A percentile compares a stretch with the other conserved stretches of the same genome.
Conservation (phyloP, 2,329 filamentous ascomycete species). For the Epichloe aotearoae region DNA sequence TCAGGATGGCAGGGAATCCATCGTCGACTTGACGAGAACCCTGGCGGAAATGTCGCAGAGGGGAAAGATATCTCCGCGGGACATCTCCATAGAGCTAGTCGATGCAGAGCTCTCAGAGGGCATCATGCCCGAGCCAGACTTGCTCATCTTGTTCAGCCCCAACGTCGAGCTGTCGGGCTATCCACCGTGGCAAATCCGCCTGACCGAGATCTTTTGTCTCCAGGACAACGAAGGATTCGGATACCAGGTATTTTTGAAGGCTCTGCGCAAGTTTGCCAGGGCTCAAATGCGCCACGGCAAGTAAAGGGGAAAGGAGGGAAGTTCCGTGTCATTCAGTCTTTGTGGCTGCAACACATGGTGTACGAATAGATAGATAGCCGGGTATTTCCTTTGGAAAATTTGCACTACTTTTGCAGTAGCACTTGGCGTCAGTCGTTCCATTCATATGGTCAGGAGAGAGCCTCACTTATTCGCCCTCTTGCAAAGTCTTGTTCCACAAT, state of each 20-base stretch:
- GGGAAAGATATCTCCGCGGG: conserved; percentile 64
- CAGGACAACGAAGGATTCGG: conserved; percentile 71
- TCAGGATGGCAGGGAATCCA: conserved; percentile 81
- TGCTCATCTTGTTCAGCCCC: conserved; percentile 77
- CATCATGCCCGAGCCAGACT: conserved; percentile 79
- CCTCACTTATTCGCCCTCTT: background rate
- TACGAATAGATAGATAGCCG: background rate
- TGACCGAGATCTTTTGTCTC: conserved; percentile 85
- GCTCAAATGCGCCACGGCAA: conserved; percentile 80
- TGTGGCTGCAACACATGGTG: background rate
- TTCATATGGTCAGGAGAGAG: background rate
- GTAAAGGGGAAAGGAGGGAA: conserved; percentile 19
- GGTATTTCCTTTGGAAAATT: background rate
- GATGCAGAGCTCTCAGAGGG: conserved; percentile 72
- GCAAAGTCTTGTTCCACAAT: conserved; percentile 18
- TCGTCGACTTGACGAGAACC: conserved; percentile 91
- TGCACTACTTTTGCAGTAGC: background rate
- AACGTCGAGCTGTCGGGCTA: conserved; percentile 78
- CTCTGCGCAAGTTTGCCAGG: conserved; percentile 68
- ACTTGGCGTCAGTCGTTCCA: background rate
- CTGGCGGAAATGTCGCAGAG: conserved; percentile 90
- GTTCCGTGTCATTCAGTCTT: background rate
- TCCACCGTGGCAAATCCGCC: conserved; percentile 86
- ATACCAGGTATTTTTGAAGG: conserved; percentile 85
- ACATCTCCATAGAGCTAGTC: conserved; percentile 76